These are phyloP conservation scores for Pseudogymnoascus sp. DNA, from an alignment of 2,329 filamentous ascomycete genomes.

Conservation along the genomic window DNA sequence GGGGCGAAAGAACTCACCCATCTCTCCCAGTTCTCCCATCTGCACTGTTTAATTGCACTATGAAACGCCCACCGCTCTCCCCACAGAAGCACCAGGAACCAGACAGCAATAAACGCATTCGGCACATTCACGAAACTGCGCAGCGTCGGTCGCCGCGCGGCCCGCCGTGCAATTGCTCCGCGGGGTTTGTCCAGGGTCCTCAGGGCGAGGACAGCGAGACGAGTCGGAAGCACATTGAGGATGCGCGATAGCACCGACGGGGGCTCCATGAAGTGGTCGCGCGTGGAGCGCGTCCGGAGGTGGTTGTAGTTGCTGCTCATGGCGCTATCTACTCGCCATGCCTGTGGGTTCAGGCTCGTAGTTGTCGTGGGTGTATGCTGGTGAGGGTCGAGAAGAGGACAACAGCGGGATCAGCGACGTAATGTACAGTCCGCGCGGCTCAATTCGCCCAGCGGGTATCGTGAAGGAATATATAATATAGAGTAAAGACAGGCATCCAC, in stretches of 20 bases:
- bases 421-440: neutral
- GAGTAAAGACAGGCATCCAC: conserved; percentile 6
- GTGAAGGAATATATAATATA: conserved; percentile 3
- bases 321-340: conserved; percentile 3
- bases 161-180: conserved; percentile 8
- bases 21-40: conserved; percentile 82
- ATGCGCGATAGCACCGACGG: conserved; percentile 22
- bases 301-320: conserved; percentile 5
- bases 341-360: conserved; percentile 1
- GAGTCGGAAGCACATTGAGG: conserved; percentile 17
- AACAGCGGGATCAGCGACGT: neutral
- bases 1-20: conserved; percentile 83
- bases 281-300: conserved; percentile 15
- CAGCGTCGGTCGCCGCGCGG: conserved; percentile 8
- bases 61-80: conserved; percentile 75
- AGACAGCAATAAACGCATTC: conserved; percentile 61
- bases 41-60: conserved; percentile 60
- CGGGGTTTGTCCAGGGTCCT: conserved; percentile 16
- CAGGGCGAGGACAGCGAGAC: conserved; percentile 19
- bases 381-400: conserved; percentile 5
- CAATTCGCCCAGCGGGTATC: neutral
- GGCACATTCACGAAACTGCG: conserved; percentile 52
- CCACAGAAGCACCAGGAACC: conserved; percentile 72
- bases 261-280: conserved; percentile 22
- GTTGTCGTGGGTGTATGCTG: neutral